Evolutionary conservation across 2,329 filamentous ascomycete genomes (phyloP).

Genomic region (Metarhizium sp.): DNA sequence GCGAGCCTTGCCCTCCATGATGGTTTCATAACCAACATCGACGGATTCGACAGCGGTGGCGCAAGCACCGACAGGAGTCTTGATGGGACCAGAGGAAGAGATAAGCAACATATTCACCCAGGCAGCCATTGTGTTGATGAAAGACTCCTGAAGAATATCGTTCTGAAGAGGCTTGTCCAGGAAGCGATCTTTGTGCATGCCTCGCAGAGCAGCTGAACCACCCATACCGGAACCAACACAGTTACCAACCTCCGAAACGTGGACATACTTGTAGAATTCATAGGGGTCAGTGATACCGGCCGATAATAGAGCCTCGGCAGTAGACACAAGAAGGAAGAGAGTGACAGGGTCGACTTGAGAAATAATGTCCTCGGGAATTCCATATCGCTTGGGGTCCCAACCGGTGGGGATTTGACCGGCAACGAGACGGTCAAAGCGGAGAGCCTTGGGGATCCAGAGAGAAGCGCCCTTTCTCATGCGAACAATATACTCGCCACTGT

Average conservation of each 20-base stretch:
- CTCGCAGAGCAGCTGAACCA: slow-evolving; percentile 81
- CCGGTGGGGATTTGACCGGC: slow-evolving; percentile 95
- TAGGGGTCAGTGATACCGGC: slow-evolving; percentile 97
- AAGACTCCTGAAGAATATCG: slow-evolving; percentile 97
- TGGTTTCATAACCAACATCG: slow-evolving; percentile 96
- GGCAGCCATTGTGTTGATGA: slow-evolving; percentile 99
- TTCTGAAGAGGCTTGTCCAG: slow-evolving; percentile 96
- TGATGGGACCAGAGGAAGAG: slow-evolving; percentile 95
- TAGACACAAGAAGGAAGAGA: slow-evolving; percentile 88
- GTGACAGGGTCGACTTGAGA: slow-evolving; percentile 95
- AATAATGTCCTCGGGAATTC: slow-evolving; percentile 95
- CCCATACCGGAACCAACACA: slow-evolving; percentile 98
- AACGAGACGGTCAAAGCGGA: slow-evolving; percentile 93
- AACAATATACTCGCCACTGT: slow-evolving; percentile 89
- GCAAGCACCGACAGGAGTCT: slow-evolving; percentile 95
- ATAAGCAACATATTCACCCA: slow-evolving; percentile 99
- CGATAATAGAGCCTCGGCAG: slow-evolving; percentile 80
- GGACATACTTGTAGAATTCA: slow-evolving; percentile 99
- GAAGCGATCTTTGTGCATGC: slow-evolving; percentile 98
- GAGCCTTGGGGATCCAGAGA: slow-evolving; percentile 91
- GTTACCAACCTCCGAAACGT: slow-evolving; percentile 96
- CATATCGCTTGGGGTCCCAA: slow-evolving; percentile 94
- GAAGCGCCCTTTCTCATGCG: slow-evolving; percentile 92
- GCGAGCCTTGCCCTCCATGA: slow-evolving; percentile 94
- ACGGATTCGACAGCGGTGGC: slow-evolving; percentile 95